phyloP scores from a whole-genome alignment of 1,284 basidiomycete genomes.

The Bjerkandera adusta region DNA sequence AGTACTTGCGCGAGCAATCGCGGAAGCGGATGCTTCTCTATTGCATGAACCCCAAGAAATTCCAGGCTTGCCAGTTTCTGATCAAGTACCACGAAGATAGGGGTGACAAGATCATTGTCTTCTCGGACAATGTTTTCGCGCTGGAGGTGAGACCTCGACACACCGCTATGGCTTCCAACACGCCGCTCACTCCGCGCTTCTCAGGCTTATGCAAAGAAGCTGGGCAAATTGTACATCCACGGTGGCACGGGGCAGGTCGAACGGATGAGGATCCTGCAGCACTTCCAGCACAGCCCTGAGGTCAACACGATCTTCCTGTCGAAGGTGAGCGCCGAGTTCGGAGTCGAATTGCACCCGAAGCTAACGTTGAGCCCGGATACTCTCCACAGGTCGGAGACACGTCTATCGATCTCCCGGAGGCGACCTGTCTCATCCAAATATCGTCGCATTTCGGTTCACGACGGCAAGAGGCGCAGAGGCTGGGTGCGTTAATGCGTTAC shows the following conservation, averaged over 20 bases:
- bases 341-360: too few species aligned
- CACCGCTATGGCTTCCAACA: too few species aligned
- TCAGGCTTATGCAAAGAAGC: conserved; percentile 92
- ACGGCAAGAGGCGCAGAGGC: conserved; percentile 94
- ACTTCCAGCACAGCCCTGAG: conserved; percentile 94
- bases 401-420: conserved; percentile 98
- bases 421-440: conserved; percentile 98
- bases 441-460: conserved; percentile 99
- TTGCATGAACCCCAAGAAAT: conserved; percentile 99
- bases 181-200: conserved; percentile 2
- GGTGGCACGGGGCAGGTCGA: conserved; percentile 96
- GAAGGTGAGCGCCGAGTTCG: conserved; percentile 55
- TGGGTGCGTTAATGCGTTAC: conserved; percentile 53
- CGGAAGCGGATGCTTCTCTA: conserved; percentile 96
- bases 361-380: conserved; percentile 2
- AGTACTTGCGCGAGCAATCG: conserved; percentile 92
- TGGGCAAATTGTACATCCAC: conserved; percentile 95
- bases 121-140: conserved; percentile 98
- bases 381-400: conserved; percentile 89
- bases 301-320: conserved; percentile 99
- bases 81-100: conserved; percentile 98
- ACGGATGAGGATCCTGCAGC: conserved; percentile 91
- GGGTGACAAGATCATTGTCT: conserved; percentile 99
- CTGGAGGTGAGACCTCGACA: conserved; percentile 69
- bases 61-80: conserved; percentile 98